Evolutionary conservation across 2,329 filamentous ascomycete genomes (phyloP), one percentile per base, ranked within the genome.

Genomic region (Calonectria montana): DNA sequence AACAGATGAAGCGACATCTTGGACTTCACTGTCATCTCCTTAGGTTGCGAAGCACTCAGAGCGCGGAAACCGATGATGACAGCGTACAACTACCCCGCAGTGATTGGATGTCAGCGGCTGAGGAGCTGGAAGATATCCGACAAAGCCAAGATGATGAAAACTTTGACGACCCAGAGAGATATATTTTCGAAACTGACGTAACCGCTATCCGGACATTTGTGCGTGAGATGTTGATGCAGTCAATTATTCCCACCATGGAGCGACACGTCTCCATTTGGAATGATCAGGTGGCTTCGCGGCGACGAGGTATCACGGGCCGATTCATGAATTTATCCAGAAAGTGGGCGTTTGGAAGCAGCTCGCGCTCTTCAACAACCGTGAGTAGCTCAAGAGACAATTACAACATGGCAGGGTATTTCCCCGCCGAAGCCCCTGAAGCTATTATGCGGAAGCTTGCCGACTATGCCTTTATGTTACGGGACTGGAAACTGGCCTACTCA

Each of bases 1-100:
- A 99, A 78, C 95, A 98, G 83, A 99, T 99, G 97, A 99, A 98
- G 84, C 92, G 97, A n/a, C 95, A 98, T 84, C 94, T 99, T 75
- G 97, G 97, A 2, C 87, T 98, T 59, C 96, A 99, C 83, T 99
- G 97, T 81, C 97, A 99, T 83, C 88, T 99, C 13, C 87, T 99
- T 39, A 89, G 97, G 74, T 86, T 99, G 63, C 91, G 96, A 77
- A 97, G 94, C 79, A 93, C 91, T 43, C 94, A 95, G 80, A 96
- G 95, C 82, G 92, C 94, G 41, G 91, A 96, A 74, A 96, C 95
- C 1, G 97, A 98, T 82, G 96, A 98, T 81, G 96, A 98, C 80
- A 96, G 94, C 79, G 91, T 95, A 77, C 91, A 92, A 65, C 87
- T 98, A 25, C 94, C 96, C 1, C 89, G 91, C 25, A 95, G 92